Evolutionary conservation across 306 rosid species (phyloP).

Genomic region (Malus fusca): DNA sequence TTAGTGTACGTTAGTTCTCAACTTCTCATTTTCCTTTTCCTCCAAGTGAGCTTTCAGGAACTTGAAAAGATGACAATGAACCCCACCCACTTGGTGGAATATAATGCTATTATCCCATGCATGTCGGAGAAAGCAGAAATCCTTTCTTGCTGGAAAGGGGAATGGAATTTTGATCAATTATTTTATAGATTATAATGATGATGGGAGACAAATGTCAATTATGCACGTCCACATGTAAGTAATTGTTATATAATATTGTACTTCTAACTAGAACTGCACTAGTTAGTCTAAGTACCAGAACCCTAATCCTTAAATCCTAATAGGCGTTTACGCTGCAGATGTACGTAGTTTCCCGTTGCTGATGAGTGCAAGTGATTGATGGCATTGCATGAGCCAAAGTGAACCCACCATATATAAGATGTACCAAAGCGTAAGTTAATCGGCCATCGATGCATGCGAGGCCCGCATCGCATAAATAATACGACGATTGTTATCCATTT

Average conservation of each 20-base stretch:
- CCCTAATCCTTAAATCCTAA: not conserved
- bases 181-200: not conserved
- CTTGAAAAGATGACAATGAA: not conserved
- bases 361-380: no score
- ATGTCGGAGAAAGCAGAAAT: slow-evolving; percentile 10
- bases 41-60: not conserved
- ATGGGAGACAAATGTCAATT: not conserved
- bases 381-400: no score
- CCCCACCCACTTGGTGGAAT: not conserved
- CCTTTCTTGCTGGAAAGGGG: not conserved
- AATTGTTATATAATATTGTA: not conserved
- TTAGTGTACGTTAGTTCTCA: not conserved
- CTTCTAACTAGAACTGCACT: not conserved
- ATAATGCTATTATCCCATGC: not conserved
- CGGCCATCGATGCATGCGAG: no score
- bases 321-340: no score
- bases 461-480: no score
- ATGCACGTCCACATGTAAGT: not conserved
- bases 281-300: not conserved
- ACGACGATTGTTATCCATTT: no score
- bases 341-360: no score
- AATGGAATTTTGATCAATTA: not conserved
- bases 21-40: not conserved
- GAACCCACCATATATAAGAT: no score
- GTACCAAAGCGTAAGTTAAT: no score